These are phyloP conservation scores for Colletotrichum noveboracense DNA, from an alignment of 2,329 filamentous ascomycete genomes.

Conservation along the genomic window DNA sequence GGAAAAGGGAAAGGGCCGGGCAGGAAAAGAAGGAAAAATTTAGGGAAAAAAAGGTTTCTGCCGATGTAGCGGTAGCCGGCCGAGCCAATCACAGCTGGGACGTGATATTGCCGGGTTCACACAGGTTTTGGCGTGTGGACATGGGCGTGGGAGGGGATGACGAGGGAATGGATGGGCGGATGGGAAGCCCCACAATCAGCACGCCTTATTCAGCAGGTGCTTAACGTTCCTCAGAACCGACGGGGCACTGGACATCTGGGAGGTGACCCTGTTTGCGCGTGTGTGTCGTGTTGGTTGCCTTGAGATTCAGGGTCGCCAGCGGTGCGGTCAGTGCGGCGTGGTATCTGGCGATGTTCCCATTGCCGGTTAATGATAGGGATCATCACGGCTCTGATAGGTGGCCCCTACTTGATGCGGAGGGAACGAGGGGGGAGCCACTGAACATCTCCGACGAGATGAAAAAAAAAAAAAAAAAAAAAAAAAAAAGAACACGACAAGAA, in stretches of 20 bases:
- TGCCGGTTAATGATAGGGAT: background rate
- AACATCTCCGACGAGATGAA: background rate
- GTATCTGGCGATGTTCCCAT: background rate
- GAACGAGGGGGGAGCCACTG: background rate
- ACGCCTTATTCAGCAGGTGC: conserved; percentile 14
- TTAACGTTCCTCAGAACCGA: background rate
- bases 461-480: background rate
- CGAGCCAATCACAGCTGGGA: conserved; percentile 8
- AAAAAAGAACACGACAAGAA: background rate
- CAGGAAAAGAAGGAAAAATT: conserved; percentile 16
- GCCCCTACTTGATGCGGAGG: background rate
- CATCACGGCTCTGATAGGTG: background rate
- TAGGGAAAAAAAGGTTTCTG: conserved; percentile 10
- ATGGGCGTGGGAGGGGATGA: background rate
- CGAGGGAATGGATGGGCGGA: background rate
- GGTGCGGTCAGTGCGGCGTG: background rate
- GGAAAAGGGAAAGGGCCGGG: conserved; percentile 32
- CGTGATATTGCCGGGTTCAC: background rate
- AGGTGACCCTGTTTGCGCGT: background rate
- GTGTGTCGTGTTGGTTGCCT: background rate
- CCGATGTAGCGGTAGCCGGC: conserved; percentile 10
- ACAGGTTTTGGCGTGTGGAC: background rate
- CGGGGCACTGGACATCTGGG: background rate
- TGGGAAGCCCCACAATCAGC: background rate
- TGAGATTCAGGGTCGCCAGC: background rate